A percentile compares a stretch with the other conserved stretches of the same genome.
These are phyloP conservation scores for Calycina herbarum DNA, from an alignment of 2,329 filamentous ascomycete species.

Conservation along the genomic window DNA sequence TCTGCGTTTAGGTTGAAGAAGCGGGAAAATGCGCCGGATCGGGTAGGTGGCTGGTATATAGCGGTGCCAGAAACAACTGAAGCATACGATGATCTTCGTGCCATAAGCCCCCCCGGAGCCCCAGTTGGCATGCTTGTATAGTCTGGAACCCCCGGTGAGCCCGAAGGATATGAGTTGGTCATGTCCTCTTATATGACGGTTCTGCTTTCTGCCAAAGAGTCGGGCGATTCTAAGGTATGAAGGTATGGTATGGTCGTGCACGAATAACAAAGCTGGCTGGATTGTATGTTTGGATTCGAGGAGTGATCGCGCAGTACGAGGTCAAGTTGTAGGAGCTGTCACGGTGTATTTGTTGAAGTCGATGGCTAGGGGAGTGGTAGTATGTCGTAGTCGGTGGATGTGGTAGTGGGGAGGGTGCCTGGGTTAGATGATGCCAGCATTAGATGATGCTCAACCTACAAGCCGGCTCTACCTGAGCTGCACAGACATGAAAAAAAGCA, in stretches of 20 bases:
- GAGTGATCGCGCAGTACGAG: not conserved
- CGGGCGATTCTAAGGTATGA: constrained; percentile 17
- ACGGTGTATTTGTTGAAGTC: not conserved
- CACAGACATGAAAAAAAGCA: constrained; percentile 23
- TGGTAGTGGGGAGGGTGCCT: not conserved
- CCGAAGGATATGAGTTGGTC: constrained; percentile 36
- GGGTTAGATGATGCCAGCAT: not conserved
- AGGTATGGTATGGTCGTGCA: constrained; percentile 9
- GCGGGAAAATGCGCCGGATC: constrained; percentile 37
- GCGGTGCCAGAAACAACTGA: constrained; percentile 57
- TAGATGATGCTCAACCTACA: not conserved
- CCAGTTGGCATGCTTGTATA: constrained; percentile 37
- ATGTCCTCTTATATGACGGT: constrained; percentile 17
- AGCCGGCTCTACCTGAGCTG: constrained; percentile 31
- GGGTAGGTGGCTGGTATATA: constrained; percentile 29
- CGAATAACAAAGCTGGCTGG: constrained; percentile 26
- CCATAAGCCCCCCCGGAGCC: constrained; percentile 39
- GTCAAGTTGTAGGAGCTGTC: not conserved
- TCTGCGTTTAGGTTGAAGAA: constrained; percentile 32
- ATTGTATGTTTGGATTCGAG: not conserved
- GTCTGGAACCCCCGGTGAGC: constrained; percentile 35
- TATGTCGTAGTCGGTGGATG: not conserved
- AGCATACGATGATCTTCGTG: constrained; percentile 60
- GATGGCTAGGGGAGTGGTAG: not conserved
- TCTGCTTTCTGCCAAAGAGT: constrained; percentile 17